A percentile compares a stretch with the other conserved stretches of the same genome.
Conservation (phyloP, 176 grass and related monocot genomes). For the Oryza glaberrima region DNA sequence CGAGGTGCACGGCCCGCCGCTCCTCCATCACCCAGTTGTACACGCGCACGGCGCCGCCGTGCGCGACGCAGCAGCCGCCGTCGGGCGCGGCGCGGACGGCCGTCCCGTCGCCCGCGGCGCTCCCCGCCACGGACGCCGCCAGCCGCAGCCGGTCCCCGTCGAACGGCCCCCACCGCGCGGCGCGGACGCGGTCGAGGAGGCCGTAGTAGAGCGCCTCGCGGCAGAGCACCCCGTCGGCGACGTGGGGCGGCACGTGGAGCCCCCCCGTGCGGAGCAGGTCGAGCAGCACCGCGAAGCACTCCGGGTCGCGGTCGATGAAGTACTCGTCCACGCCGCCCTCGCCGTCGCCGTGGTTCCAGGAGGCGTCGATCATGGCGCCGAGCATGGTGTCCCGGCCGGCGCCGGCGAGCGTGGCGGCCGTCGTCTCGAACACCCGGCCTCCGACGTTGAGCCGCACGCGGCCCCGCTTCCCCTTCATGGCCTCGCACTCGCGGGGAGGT, state of each 20-base stretch:
- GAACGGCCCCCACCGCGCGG: constrained; percentile 54
- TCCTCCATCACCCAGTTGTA: constrained; percentile 87
- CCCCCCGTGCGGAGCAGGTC: constrained; percentile 87
- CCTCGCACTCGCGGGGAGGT: neutral
- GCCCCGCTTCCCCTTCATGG: constrained; percentile 27
- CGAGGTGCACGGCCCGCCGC: constrained; percentile 57
- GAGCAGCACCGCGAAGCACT: constrained; percentile 76
- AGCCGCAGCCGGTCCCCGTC: constrained; percentile 65
- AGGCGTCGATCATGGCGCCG: constrained; percentile 78
- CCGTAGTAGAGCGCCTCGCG: constrained; percentile 93
- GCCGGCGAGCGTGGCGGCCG: constrained; percentile 63
- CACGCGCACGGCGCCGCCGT: constrained; percentile 66
- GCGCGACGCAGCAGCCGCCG: constrained; percentile 84
- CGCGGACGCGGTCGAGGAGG: constrained; percentile 75
- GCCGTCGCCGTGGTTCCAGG: constrained; percentile 45
- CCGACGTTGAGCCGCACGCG: constrained; percentile 85
- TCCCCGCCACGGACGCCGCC: constrained; percentile 47
- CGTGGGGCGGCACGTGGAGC: constrained; percentile 57
- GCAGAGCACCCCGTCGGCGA: constrained; percentile 57
- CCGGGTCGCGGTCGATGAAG: constrained; percentile 93
- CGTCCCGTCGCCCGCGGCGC: constrained; percentile 61
- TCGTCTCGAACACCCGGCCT: constrained; percentile 85
- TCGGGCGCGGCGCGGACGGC: constrained; percentile 73
- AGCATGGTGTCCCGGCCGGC: constrained; percentile 91
- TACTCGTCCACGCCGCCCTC: constrained; percentile 43